Base-by-base conservation (phyloP, 2,329 filamentous ascomycete genomes). In the Niveomyces coronatus region DNA sequence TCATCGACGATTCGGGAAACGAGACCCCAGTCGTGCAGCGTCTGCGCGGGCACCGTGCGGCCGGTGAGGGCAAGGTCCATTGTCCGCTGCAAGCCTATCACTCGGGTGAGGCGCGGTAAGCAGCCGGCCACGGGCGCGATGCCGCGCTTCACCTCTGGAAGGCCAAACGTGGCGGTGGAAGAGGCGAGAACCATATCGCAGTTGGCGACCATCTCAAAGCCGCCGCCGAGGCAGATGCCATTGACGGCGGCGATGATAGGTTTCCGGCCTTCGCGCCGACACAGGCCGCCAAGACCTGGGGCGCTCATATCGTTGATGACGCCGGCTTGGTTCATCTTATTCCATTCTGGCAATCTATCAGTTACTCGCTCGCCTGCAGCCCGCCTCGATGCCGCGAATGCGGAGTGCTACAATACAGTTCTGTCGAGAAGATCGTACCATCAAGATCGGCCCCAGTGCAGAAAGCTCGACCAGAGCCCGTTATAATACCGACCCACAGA, bases 211-310 rank as follows among this genome's bases (percentile, higher is more conserved):
- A 86, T 84, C 15, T 35, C 83, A 55, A 81, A 76, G 2, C 82
- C 83, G 37, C 82, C 82, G 16, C 82, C 83, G 27, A 82, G 65
- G 44, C 79, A 82, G 13, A 81, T 63, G 3, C 82, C 83, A 52
- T 85, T 84, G 19, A 86, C 79, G 2, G 82, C 83, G 4, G 77
- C 79, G 23, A 87, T 71, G 37, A 88, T 65, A 3, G 82, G 83
- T 52, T 87, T 87, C 55, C 73, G 75, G 34, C 81, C 81, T 3
- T 57, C 54, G 26, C 82, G 68, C 44, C 82, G 75, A 39, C 71
- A 76, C 23, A 85, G 56, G 0, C 71, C 79, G n/a, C 73, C 79
- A 43, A 84, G 29, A 9, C 36, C 36, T 16, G 28, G 36, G 3
- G 29, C 29, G n/a, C 36, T 17, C 36, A 38, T 26, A 20, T 38